Evolutionary conservation across 2,329 filamentous ascomycete species (phyloP).

Genomic region (Colletotrichum scovillei): DNA sequence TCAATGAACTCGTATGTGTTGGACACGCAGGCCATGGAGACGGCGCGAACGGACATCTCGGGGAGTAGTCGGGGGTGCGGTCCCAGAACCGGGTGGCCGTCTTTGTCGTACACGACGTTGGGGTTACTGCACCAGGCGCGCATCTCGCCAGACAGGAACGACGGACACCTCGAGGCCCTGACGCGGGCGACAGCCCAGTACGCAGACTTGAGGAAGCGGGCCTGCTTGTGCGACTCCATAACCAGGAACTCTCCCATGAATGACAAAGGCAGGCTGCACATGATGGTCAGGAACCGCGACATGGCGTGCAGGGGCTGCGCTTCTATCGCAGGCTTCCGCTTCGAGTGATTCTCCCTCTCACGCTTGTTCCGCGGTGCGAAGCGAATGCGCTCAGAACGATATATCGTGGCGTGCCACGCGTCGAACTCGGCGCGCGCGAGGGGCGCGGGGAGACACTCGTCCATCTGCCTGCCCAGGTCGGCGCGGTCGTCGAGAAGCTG

Average conservation of each 20-base stretch:
- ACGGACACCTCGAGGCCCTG: constrained; percentile 14
- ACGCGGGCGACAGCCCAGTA: constrained; percentile 22
- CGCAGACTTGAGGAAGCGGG: constrained; percentile 11
- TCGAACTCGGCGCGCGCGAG: constrained; percentile 7
- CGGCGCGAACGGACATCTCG: constrained; percentile 20
- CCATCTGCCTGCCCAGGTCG: background rate
- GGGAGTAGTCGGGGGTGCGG: constrained; percentile 7
- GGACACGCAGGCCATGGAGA: background rate
- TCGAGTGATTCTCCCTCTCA: background rate
- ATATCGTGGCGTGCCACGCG: constrained; percentile 11
- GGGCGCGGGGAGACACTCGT: background rate
- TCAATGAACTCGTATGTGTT: background rate
- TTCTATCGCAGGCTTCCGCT: background rate
- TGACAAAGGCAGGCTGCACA: constrained; percentile 18
- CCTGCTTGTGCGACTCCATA: background rate
- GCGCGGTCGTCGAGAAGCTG: background rate
- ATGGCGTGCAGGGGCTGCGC: constrained; percentile 4
- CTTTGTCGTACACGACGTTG: background rate
- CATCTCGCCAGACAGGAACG: constrained; percentile 23
- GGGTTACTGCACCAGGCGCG: constrained; percentile 25
- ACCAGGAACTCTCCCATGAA: constrained; percentile 3
- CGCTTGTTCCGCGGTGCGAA: background rate
- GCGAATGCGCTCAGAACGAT: background rate
- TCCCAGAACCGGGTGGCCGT: background rate
- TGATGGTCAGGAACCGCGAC: constrained; percentile 13